Percentiles rank a stretch among this genome's conserved stretches.
Evolutionary conservation across 306 rosid genomes (phyloP).

Genomic region (Vachellia collinsii): DNA sequence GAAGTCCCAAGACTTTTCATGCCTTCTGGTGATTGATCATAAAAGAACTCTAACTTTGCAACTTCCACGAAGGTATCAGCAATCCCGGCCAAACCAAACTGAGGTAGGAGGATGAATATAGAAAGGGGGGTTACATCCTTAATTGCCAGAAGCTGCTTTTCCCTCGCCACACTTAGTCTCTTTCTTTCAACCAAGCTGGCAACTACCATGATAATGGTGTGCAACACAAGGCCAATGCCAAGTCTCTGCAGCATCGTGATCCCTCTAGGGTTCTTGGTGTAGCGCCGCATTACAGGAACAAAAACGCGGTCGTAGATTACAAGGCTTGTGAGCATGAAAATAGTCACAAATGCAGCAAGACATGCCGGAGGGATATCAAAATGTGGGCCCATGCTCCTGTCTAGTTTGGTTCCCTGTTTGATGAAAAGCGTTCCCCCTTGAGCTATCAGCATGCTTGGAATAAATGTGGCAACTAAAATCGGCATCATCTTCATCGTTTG

Average conservation of each 20-base stretch:
- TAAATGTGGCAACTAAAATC: constrained; percentile 54
- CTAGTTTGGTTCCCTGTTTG: constrained; percentile 69
- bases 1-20: constrained; percentile 85
- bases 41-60: constrained; percentile 81
- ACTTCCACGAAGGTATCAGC: constrained; percentile 72
- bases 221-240: constrained; percentile 66
- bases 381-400: constrained; percentile 60
- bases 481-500: constrained; percentile 83
- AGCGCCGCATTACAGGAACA: constrained; percentile 52
- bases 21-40: constrained; percentile 81
- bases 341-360: constrained; percentile 52
- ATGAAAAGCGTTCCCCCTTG: constrained; percentile 61
- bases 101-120: constrained; percentile 79
- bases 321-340: constrained; percentile 66
- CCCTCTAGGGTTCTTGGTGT: constrained; percentile 81
- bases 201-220: constrained; percentile 48
- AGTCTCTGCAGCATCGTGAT: constrained; percentile 83
- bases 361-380: constrained; percentile 70
- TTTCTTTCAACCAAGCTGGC: constrained; percentile 60
- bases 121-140: constrained; percentile 60
- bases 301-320: constrained; percentile 61
- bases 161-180: constrained; percentile 57
- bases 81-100: constrained; percentile 67
- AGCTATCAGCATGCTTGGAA: constrained; percentile 59
- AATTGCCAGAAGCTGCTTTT: constrained; percentile 36